Conservation (phyloP, 352 stramenopile genomes). For the Globisporangium carolinianum region DNA sequence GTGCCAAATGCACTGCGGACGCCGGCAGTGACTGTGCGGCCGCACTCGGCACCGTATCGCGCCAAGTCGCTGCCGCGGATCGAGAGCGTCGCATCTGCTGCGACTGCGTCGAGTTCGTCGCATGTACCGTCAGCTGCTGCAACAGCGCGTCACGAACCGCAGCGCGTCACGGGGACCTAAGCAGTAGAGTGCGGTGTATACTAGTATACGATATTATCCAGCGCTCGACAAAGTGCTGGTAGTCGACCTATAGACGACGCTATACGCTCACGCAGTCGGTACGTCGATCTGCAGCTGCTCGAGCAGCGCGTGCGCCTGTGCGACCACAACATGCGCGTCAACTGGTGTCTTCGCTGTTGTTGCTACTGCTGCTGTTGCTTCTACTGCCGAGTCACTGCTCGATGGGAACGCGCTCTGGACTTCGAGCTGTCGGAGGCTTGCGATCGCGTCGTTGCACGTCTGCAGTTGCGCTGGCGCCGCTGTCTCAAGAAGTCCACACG, state of each 20-base stretch:
- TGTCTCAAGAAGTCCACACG: conserved; percentile 1
- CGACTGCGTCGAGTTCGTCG: not conserved
- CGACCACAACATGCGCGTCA: not conserved
- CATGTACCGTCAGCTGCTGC: not conserved
- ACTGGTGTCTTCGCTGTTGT: not conserved
- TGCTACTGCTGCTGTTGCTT: not conserved
- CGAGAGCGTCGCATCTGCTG: conserved; percentile 5
- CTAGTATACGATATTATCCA: too few species aligned
- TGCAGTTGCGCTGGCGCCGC: not conserved
- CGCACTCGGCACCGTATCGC: conserved; percentile 42
- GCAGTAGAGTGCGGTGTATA: too few species aligned
- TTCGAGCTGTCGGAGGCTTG: conserved; percentile 4
- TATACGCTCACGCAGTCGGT: not conserved
- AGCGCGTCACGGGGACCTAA: not conserved
- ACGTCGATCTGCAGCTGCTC: conserved; percentile 4
- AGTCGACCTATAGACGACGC: too few species aligned
- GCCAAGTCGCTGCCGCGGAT: conserved; percentile 44
- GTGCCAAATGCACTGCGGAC: conserved; percentile 8
- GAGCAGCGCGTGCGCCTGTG: conserved; percentile 1
- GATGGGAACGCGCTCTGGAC: conserved; percentile 3
- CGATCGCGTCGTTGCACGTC: not conserved
- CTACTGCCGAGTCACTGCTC: not conserved
- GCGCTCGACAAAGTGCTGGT: too few species aligned
- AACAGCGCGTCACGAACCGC: not conserved
- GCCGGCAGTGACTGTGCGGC: conserved; percentile 13